These are phyloP conservation scores for Alternaria solani DNA, from an alignment of 2,329 filamentous ascomycete genomes.

Conservation along the genomic window DNA sequence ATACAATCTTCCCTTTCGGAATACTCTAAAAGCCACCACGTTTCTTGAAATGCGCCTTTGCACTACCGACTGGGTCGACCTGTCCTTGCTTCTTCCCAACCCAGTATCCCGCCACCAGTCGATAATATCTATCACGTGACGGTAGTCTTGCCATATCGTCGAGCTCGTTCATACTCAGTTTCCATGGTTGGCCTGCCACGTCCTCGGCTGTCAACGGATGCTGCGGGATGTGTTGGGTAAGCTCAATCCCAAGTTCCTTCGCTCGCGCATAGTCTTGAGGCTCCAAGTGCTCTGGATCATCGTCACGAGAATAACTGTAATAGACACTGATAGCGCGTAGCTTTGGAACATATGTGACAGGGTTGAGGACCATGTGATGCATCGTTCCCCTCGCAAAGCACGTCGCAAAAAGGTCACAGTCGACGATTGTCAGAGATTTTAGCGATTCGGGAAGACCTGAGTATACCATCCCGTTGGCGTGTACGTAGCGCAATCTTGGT, in stretches of 20 bases:
- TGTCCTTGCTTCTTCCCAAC: not conserved
- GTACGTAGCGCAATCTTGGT: no score
- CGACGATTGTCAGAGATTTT: no score
- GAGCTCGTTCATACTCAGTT: not conserved
- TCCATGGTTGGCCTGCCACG: not conserved
- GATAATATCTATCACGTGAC: not conserved
- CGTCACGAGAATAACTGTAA: no score
- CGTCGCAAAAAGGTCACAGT: fast-evolving
- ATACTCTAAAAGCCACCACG: not conserved
- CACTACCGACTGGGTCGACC: not conserved
- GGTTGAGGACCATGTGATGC: fast-evolving
- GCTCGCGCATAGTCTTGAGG: no score
- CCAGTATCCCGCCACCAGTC: not conserved
- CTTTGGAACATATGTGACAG: no score
- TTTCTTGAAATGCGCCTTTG: not conserved
- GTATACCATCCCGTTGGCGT: no score
- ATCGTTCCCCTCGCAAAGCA: fast-evolving
- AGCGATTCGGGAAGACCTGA: no score
- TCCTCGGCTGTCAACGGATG: fast-evolving
- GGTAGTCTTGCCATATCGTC: not conserved
- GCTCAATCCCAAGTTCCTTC: no score
- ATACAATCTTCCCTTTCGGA: fast-evolving
- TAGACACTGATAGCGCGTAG: no score
- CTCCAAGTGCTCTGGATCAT: fast-evolving
- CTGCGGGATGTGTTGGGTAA: not conserved